phyloP scores from a whole-genome alignment of 1,284 basidiomycete genomes.

The Chiua sp. region DNA sequence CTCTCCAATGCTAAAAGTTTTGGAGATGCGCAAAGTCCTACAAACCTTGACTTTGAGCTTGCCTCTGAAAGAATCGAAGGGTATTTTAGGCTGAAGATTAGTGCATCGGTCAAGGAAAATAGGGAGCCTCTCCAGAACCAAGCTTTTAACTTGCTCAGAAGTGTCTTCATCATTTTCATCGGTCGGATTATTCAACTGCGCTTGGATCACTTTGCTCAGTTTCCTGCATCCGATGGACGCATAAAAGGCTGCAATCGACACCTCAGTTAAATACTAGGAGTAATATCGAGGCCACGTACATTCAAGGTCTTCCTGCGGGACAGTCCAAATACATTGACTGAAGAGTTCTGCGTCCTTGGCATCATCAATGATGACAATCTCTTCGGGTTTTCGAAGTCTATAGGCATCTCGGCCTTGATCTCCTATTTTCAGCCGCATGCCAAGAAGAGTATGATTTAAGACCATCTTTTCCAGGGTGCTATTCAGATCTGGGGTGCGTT shows the following conservation, averaged over 20 bases:
- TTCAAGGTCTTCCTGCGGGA: not conserved
- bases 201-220: not conserved
- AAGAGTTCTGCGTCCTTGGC: not conserved
- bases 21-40: slow-evolving; percentile 2
- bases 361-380: not conserved
- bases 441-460: not conserved
- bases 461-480: not conserved
- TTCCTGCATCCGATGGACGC: not conserved
- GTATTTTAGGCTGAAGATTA: slow-evolving; percentile 38
- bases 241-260: not conserved
- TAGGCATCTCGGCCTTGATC: not conserved
- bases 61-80: not conserved
- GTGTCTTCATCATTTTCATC: slow-evolving; percentile 9
- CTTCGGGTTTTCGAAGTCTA: not conserved
- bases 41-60: slow-evolving; percentile 9
- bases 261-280: not conserved
- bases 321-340: not conserved
- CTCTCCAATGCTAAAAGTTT: slow-evolving; percentile 6
- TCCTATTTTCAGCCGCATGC: not conserved
- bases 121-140: slow-evolving; percentile 89
- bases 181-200: not conserved
- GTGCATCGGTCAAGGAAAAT: slow-evolving; percentile 90
- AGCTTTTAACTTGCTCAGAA: slow-evolving; percentile 53
- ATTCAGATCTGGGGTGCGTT: not conserved
- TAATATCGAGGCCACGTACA: not conserved